These are phyloP conservation scores for Apiotrichum porosum DNA, from an alignment of 1,284 basidiomycete genomes.

Conservation along the genomic window DNA sequence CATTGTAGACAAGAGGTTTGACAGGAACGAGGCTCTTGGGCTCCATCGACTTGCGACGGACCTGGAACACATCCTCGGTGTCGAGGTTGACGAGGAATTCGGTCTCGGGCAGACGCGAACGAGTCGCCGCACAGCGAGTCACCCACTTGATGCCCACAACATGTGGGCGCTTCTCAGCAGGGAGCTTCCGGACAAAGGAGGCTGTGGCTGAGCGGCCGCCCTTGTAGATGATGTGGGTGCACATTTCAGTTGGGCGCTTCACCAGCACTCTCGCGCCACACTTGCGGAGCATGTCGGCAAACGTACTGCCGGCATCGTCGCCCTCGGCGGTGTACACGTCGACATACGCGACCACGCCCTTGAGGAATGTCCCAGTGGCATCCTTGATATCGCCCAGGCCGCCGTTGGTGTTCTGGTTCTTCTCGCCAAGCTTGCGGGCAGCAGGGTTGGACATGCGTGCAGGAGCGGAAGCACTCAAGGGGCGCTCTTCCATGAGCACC, in stretches of 20 bases:
- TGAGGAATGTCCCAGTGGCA: slow-evolving; percentile 49
- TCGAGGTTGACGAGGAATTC: slow-evolving; percentile 66
- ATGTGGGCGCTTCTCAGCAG: slow-evolving; percentile 51
- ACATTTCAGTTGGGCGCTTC: slow-evolving; percentile 51
- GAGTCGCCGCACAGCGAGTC: slow-evolving; percentile 72
- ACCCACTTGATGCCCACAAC: slow-evolving; percentile 91
- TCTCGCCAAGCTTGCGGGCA: not conserved
- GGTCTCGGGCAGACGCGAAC: slow-evolving; percentile 61
- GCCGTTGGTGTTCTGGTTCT: not conserved
- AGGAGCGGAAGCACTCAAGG: too few species aligned
- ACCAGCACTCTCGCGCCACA: slow-evolving; percentile 76
- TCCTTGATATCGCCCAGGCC: not conserved
- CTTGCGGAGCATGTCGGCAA: slow-evolving; percentile 73
- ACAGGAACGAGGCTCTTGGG: slow-evolving; percentile 23
- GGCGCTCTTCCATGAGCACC: slow-evolving; percentile 1
- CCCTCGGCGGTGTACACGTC: slow-evolving; percentile 83
- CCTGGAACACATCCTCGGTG: slow-evolving; percentile 60
- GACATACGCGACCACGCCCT: slow-evolving; percentile 77
- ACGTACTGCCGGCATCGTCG: slow-evolving; percentile 75
- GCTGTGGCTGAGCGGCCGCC: slow-evolving; percentile 74
- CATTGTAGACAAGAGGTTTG: not conserved
- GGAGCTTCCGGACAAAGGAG: slow-evolving; percentile 61
- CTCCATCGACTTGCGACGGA: slow-evolving; percentile 62
- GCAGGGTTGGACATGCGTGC: too few species aligned
- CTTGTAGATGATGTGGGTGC: slow-evolving; percentile 88